Evolutionary conservation across 306 rosid genomes (phyloP).

Genomic region (Cicer yamashitae): DNA sequence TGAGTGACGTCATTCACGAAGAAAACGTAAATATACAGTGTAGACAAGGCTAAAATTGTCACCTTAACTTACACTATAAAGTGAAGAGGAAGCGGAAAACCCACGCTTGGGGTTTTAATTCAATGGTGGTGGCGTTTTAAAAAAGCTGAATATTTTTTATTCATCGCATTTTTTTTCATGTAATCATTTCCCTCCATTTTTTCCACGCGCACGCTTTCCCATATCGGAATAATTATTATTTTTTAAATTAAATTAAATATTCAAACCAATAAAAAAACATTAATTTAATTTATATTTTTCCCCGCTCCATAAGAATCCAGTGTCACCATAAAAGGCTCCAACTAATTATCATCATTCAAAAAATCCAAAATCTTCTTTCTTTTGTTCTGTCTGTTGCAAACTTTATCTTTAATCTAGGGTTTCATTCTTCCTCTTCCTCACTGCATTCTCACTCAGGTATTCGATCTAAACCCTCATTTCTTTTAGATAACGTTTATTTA

Average conservation of each 20-base stretch:
- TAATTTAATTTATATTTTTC: slow-evolving; percentile 39
- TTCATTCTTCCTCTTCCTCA: slow-evolving; percentile 15
- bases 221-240: background rate
- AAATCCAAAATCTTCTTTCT: background rate
- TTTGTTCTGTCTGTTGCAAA: background rate
- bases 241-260: background rate
- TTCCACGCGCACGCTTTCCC: slow-evolving; percentile 39
- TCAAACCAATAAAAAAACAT: background rate
- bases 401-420: slow-evolving; percentile 43
- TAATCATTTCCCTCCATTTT: slow-evolving; percentile 54
- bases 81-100: slow-evolving; percentile 29
- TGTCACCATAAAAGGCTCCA: slow-evolving; percentile 27
- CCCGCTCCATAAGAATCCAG: slow-evolving; percentile 32
- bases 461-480: background rate
- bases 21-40: background rate
- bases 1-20: background rate
- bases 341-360: slow-evolving; percentile 11
- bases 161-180: slow-evolving; percentile 5
- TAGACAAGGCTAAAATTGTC: background rate
- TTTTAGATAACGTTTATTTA: slow-evolving; percentile 2
- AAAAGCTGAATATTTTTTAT: background rate
- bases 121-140: slow-evolving; percentile 17
- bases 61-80: background rate
- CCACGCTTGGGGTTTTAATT: slow-evolving; percentile 35
- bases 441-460: slow-evolving; percentile 42